Base-by-base conservation (phyloP, 1,139 yeast species). In the Meyerozyma carpophila region DNA sequence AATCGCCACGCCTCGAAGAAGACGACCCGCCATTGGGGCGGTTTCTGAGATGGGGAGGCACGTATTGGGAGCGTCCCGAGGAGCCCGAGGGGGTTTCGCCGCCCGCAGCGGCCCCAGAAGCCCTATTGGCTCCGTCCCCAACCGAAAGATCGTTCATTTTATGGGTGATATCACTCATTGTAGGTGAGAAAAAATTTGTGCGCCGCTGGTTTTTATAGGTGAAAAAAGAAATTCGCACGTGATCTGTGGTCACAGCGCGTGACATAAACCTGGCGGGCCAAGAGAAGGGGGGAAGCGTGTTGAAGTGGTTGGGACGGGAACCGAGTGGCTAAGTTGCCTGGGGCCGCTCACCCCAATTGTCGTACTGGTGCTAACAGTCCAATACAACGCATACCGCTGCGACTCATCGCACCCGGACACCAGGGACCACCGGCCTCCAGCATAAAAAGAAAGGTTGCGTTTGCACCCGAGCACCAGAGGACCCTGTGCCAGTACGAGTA, bases 21-120 rank as follows among this genome's bases (percentile, higher is more conserved):
- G 50, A 28, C 10, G 47, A 21, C 2, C 24, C 53, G 28, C 54
- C 53, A 29, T 51, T 53, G 37, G 61, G 59, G 52, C 68, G 62
- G 52, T 65, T 62, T 50, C 84, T 75, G 55, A 79, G 72, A 64
- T 82, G 89, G 50, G 91, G 91, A 48, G 91, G 91, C 32, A 83
- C 85, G 64, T 84, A 84, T 45, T 65, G 68, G 38, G 44, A 38
- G 18, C 43, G 39, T 18, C 46, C 32, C 10, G 39, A 13, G 26
- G 41, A 47, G 49, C 41, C 50, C 44, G 13, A 40, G 43, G 42
- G 40, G 43, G 14, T 55, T 51, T 42, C 47, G 44, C 42, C 47
- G 39, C 40, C 41, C 36, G 53, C 52, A 21, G 57, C 55, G 24
- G 44, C 47, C 41, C 51, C 51, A 41, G 37, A 21, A 21, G 37